Evolutionary conservation across 352 stramenopile genomes (phyloP).

Genomic region (Pythium aquatile): DNA sequence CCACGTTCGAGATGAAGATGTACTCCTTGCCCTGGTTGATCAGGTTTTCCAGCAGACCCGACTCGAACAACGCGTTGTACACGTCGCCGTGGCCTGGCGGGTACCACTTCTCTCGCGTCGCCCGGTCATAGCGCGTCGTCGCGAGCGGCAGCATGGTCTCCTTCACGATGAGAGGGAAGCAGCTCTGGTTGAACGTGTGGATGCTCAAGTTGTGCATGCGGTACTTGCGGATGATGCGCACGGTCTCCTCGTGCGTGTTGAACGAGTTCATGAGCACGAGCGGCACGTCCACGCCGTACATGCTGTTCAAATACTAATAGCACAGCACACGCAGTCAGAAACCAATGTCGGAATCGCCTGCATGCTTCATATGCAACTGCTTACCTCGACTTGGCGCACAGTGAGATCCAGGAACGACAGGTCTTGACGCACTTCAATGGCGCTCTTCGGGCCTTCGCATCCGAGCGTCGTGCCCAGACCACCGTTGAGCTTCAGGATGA

Average conservation of each 20-base stretch:
- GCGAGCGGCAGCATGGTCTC: constrained; percentile 89
- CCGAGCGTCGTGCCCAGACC: constrained; percentile 98
- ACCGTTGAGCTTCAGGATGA: constrained; percentile 99
- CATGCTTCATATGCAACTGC: background rate
- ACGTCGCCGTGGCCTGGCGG: constrained; percentile 98
- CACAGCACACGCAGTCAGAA: background rate
- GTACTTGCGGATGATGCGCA: constrained; percentile 98
- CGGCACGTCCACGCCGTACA: constrained; percentile 94
- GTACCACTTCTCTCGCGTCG: constrained; percentile 89
- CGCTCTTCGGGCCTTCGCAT: constrained; percentile 91
- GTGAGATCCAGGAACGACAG: constrained; percentile 98
- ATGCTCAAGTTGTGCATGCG: constrained; percentile 95
- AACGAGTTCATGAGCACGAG: constrained; percentile 99
- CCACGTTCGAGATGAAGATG: constrained; percentile 99
- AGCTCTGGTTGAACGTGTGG: constrained; percentile 94
- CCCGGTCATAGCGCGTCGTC: constrained; percentile 82
- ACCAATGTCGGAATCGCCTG: background rate
- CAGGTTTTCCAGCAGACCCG: constrained; percentile 94
- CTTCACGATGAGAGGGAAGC: constrained; percentile 90
- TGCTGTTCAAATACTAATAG: constrained; percentile 84
- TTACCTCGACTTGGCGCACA: constrained; percentile 96
- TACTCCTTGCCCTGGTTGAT: constrained; percentile 97
- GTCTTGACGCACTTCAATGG: constrained; percentile 92
- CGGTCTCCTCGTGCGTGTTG: constrained; percentile 97
- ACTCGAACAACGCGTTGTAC: constrained; percentile 98